phyloP scores from a whole-genome alignment of 805 yeast genomes.

The Crinitomyces ghanaensis region DNA sequence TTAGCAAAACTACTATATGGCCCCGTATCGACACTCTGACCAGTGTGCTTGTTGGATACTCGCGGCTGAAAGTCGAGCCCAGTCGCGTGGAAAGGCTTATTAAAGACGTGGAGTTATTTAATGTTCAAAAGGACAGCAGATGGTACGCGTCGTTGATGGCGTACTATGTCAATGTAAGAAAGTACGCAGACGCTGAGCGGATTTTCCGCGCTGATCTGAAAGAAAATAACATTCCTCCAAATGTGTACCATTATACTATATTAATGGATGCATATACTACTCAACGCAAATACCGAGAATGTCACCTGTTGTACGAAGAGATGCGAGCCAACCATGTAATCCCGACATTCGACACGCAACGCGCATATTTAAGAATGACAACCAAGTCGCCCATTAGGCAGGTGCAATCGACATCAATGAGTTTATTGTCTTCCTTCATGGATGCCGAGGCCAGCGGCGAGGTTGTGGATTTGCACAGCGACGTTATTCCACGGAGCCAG shows the following conservation, averaged over 20 bases:
- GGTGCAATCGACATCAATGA: slow-evolving; percentile 5
- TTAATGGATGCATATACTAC: slow-evolving; percentile 15
- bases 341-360: slow-evolving; percentile 16
- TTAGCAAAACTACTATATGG: not conserved
- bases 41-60: slow-evolving; percentile 15
- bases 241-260: slow-evolving; percentile 18
- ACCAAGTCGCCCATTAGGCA: no score
- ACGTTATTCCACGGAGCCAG: slow-evolving; percentile 18
- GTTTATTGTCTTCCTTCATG: slow-evolving; percentile 11
- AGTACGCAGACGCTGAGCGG: slow-evolving; percentile 27
- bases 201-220: slow-evolving; percentile 21
- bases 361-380: slow-evolving; percentile 15
- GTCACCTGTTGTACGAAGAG: slow-evolving; percentile 10
- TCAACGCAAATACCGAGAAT: slow-evolving; percentile 9
- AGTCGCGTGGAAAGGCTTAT: slow-evolving; percentile 13
- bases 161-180: slow-evolving; percentile 26
- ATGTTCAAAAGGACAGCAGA: slow-evolving; percentile 19
- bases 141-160: slow-evolving; percentile 24
- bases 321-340: slow-evolving; percentile 13
- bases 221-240: slow-evolving; percentile 5
- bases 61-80: slow-evolving; percentile 9
- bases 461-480: slow-evolving; percentile 18
- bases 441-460: slow-evolving; percentile 11
- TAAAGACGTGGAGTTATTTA: slow-evolving; percentile 19
- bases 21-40: slow-evolving; percentile 19